phyloP scores from a whole-genome alignment of 2,329 filamentous ascomycete genomes.

The Fusarium abutilonis region DNA sequence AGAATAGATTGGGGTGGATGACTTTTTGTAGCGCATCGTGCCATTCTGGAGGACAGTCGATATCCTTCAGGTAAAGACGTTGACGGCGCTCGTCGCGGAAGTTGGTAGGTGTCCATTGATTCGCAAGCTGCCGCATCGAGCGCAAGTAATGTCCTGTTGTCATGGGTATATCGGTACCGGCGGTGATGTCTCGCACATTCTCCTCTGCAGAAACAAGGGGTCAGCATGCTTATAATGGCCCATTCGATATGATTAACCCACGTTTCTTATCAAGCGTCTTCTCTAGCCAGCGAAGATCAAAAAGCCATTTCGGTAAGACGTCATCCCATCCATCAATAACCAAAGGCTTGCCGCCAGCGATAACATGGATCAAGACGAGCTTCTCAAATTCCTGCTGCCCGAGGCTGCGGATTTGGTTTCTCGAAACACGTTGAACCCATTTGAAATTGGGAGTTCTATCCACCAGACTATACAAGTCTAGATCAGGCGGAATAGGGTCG shows the following conservation, averaged over 20 bases:
- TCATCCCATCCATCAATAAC: slow-evolving; percentile 90
- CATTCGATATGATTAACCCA: slow-evolving; percentile 53
- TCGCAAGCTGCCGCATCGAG: slow-evolving; percentile 83
- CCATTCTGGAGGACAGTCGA: slow-evolving; percentile 93
- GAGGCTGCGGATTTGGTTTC: slow-evolving; percentile 79
- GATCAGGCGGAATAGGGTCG: slow-evolving; percentile 86
- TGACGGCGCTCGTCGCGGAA: slow-evolving; percentile 84
- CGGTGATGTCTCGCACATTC: slow-evolving; percentile 81
- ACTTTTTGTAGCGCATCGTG: slow-evolving; percentile 78
- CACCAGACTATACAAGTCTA: slow-evolving; percentile 80
- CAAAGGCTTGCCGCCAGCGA: slow-evolving; percentile 84
- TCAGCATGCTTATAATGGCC: slow-evolving; percentile 30
- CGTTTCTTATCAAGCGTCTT: slow-evolving; percentile 81
- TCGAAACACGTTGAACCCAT: slow-evolving; percentile 83
- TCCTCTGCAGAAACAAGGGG: slow-evolving; percentile 67
- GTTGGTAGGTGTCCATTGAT: slow-evolving; percentile 80
- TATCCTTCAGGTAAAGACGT: slow-evolving; percentile 94
- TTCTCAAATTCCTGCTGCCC: slow-evolving; percentile 85
- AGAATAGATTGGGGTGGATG: slow-evolving; percentile 85
- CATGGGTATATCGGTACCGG: slow-evolving; percentile 79
- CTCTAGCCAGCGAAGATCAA: slow-evolving; percentile 83
- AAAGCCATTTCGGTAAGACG: slow-evolving; percentile 78
- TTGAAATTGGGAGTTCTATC: slow-evolving; percentile 85
- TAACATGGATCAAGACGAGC: slow-evolving; percentile 83
- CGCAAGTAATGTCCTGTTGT: slow-evolving; percentile 90